These are phyloP conservation scores for Viola pubescens DNA, from an alignment of 441 rosid species.

Conservation along the genomic window DNA sequence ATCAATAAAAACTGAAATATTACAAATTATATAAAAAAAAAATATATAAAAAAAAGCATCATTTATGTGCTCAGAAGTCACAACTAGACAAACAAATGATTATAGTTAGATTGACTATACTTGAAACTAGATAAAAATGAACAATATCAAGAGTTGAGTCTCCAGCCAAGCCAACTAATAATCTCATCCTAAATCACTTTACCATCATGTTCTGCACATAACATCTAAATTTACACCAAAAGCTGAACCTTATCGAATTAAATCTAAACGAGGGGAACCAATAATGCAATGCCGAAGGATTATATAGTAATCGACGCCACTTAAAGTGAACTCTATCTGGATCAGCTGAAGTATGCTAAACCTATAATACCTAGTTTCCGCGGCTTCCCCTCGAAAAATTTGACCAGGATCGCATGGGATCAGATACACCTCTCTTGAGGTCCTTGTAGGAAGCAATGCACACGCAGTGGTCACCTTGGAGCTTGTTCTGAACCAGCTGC, in stretches of 20 bases:
- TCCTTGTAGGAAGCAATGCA: constrained; percentile 15
- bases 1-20: too few species aligned
- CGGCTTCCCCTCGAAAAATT: constrained; percentile 33
- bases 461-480: constrained; percentile 34
- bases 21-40: background rate
- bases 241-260: constrained; percentile 9
- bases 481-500: constrained; percentile 45
- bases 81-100: background rate
- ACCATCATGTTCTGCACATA: constrained; percentile 7
- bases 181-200: constrained; percentile 7
- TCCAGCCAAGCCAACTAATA: constrained; percentile 10
- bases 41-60: background rate
- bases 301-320: constrained; percentile 12
- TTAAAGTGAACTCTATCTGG: constrained; percentile 10
- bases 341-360: constrained; percentile 15
- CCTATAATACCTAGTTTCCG: constrained; percentile 21
- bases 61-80: background rate
- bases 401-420: constrained; percentile 22
- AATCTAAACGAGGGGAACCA: constrained; percentile 11
- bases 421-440: constrained; percentile 10
- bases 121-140: constrained; percentile 12
- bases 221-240: constrained; percentile 25
- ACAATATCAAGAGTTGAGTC: constrained; percentile 2
- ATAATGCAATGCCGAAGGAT: constrained; percentile 10
- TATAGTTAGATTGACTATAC: constrained; percentile 13